Conservation (phyloP, 352 stramenopile species). For the Aphanomyces euteiches region DNA sequence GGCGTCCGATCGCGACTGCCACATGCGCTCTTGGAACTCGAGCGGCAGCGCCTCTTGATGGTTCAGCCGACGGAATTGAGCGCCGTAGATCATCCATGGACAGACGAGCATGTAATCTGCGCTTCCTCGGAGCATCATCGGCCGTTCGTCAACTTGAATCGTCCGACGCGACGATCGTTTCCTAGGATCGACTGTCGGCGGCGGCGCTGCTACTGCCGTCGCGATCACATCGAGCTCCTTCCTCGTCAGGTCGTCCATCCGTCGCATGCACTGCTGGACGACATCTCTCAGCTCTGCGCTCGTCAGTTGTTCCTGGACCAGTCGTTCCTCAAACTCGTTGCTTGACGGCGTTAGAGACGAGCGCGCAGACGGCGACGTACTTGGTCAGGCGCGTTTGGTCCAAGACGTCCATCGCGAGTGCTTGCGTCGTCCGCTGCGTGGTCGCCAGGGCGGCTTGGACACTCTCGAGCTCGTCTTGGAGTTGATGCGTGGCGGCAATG, state of each 20-base stretch:
- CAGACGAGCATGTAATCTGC: slow-evolving; percentile 22
- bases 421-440: background rate
- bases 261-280: slow-evolving; percentile 17
- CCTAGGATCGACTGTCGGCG: background rate
- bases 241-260: slow-evolving; percentile 15
- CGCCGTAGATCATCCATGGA: slow-evolving; percentile 16
- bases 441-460: background rate
- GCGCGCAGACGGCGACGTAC: background rate
- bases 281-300: slow-evolving; percentile 26
- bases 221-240: background rate
- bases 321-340: slow-evolving; percentile 27
- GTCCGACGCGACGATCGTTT: background rate
- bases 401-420: slow-evolving; percentile 9
- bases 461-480: background rate
- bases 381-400: slow-evolving; percentile 27
- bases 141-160: background rate
- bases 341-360: background rate
- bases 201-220: background rate
- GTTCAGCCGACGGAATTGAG: slow-evolving; percentile 14
- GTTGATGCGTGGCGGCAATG: background rate
- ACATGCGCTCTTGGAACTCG: slow-evolving; percentile 14
- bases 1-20: slow-evolving; percentile 47
- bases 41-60: slow-evolving; percentile 18
- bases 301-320: slow-evolving; percentile 27
- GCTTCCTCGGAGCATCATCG: background rate